Percentiles rank a stretch among this genome's conserved stretches.
Evolutionary conservation across 257 asterid species (phyloP).

Genomic region (Plantago elongata): DNA sequence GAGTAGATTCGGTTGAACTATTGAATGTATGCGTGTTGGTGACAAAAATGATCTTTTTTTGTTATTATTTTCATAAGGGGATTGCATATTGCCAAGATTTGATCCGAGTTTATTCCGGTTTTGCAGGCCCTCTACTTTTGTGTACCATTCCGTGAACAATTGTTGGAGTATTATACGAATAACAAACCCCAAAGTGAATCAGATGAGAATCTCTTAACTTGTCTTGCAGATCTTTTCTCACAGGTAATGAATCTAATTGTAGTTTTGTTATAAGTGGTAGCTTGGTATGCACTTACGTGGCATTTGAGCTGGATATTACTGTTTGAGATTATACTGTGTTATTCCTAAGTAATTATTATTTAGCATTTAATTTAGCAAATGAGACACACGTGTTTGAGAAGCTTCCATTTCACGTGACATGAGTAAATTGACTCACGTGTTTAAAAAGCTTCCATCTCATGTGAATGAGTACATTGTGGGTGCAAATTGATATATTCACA

Average conservation of each 20-base stretch:
- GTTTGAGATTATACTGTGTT: background rate
- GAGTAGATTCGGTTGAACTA: too few species aligned
- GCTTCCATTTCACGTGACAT: too few species aligned
- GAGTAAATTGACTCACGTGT: too few species aligned
- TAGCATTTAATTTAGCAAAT: background rate
- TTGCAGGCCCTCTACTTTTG: slow-evolving; percentile 84
- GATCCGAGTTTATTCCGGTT: slow-evolving; percentile 16
- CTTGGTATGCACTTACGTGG: background rate
- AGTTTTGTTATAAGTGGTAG: slow-evolving; percentile 4
- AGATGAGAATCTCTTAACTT: slow-evolving; percentile 79
- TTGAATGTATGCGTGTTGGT: too few species aligned
- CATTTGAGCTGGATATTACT: background rate
- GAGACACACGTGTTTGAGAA: too few species aligned
- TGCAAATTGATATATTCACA: background rate
- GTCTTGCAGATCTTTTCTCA: slow-evolving; percentile 81
- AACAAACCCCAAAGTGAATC: slow-evolving; percentile 52
- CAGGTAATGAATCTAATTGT: slow-evolving; percentile 45
- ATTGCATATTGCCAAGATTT: background rate
- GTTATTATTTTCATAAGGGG: background rate
- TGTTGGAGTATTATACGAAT: slow-evolving; percentile 66
- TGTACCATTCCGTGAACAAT: slow-evolving; percentile 81
- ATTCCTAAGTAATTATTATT: background rate
- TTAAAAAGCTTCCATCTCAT: too few species aligned
- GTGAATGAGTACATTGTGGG: too few species aligned
- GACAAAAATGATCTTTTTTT: background rate